A percentile compares a stretch with the other conserved stretches of the same genome.
phyloP scores from a whole-genome alignment of 2,329 filamentous ascomycete species.

The Lasiodiplodia gonubiensis region DNA sequence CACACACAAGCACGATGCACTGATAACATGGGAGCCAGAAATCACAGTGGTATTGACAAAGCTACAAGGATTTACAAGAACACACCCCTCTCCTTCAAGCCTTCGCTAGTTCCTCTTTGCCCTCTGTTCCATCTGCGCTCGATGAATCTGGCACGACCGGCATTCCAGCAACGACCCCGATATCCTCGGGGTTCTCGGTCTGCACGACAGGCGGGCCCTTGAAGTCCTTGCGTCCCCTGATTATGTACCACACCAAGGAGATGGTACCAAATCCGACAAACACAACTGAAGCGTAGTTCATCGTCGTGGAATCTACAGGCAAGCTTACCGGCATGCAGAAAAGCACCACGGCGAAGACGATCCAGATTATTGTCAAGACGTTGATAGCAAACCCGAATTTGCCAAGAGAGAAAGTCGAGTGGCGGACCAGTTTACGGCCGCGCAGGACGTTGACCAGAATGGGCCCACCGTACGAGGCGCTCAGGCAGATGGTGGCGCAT shows the following conservation, averaged over 20 bases:
- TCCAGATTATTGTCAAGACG: slow-evolving; percentile 71
- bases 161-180: slow-evolving; percentile 41
- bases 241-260: slow-evolving; percentile 45
- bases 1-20: background rate
- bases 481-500: slow-evolving; percentile 79
- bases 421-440: slow-evolving; percentile 67
- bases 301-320: slow-evolving; percentile 46
- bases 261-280: slow-evolving; percentile 49
- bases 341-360: slow-evolving; percentile 69
- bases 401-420: slow-evolving; percentile 72
- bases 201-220: slow-evolving; percentile 46
- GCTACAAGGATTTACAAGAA: slow-evolving; percentile 1
- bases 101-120: slow-evolving; percentile 5
- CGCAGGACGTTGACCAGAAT: slow-evolving; percentile 74
- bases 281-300: slow-evolving; percentile 54
- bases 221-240: slow-evolving; percentile 46
- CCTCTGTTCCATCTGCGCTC: slow-evolving; percentile 5
- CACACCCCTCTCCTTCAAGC: background rate
- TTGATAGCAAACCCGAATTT: slow-evolving; percentile 73
- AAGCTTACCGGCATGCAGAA: slow-evolving; percentile 72
- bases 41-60: slow-evolving; percentile 3
- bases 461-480: slow-evolving; percentile 75
- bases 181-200: slow-evolving; percentile 43
- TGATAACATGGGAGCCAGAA: background rate
- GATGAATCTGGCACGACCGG: slow-evolving; percentile 36